These are phyloP conservation scores for Paraphaeosphaeria sporulosa DNA, from an alignment of 2,329 filamentous ascomycete species.

Conservation along the genomic window DNA sequence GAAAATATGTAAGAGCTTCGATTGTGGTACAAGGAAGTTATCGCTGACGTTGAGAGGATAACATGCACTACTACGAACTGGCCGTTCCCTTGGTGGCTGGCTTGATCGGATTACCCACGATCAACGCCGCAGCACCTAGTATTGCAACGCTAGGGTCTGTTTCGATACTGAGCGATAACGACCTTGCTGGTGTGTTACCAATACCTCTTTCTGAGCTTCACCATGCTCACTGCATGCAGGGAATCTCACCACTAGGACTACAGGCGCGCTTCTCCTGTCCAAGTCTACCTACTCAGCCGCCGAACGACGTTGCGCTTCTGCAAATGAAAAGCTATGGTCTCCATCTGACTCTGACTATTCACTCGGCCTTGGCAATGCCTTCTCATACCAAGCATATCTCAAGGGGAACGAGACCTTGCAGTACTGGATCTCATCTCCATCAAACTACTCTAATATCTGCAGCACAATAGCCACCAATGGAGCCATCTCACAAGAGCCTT, in stretches of 20 bases:
- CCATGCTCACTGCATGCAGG: background rate
- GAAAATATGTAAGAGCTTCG: background rate
- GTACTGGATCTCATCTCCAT: slow-evolving; percentile 12
- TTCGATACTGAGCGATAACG: slow-evolving; percentile 10
- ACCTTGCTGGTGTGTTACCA: slow-evolving; percentile 7
- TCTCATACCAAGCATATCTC: slow-evolving; percentile 13
- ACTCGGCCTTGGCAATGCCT: slow-evolving; percentile 9
- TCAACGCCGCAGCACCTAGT: slow-evolving; percentile 4
- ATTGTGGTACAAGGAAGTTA: background rate
- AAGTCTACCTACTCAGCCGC: slow-evolving; percentile 1
- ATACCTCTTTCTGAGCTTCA: too few relatives aligned
- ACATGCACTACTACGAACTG: slow-evolving; percentile 6
- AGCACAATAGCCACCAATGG: slow-evolving; percentile 17
- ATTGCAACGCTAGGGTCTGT: background rate
- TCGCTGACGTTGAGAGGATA: background rate
- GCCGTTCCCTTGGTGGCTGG: background rate
- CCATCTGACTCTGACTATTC: slow-evolving; percentile 9
- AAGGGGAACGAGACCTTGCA: slow-evolving; percentile 4
- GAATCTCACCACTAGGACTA: slow-evolving; percentile 12
- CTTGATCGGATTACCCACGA: slow-evolving; percentile 2
- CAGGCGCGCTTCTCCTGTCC: slow-evolving; percentile 10
- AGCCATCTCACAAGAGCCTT: background rate
- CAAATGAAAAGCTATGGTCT: slow-evolving; percentile 14
- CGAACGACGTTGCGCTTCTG: slow-evolving; percentile 3
- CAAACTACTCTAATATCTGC: background rate